phyloP scores from a whole-genome alignment of 225 moss, liverwort and hornwort genomes.

The Lunularia cruciata region DNA sequence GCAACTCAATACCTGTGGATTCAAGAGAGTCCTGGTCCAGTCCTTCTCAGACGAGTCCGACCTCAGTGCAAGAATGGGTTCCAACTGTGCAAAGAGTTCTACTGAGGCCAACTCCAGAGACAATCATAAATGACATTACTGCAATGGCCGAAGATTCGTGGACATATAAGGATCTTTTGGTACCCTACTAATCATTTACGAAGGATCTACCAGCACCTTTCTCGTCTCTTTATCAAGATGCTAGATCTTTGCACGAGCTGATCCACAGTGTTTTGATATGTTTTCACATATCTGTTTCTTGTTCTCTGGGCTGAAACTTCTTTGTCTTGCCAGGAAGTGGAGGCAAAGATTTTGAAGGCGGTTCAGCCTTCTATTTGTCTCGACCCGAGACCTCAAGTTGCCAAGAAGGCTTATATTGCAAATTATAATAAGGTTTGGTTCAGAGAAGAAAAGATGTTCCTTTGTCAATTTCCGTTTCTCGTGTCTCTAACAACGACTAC shows the following conservation, averaged over 20 bases:
- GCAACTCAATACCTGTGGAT: slow-evolving; percentile 56
- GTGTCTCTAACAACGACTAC: too few relatives aligned
- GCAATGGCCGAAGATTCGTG: slow-evolving; percentile 88
- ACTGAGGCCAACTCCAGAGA: slow-evolving; percentile 81
- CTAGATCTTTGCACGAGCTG: too few relatives aligned
- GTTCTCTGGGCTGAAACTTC: background rate
- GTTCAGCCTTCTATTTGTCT: slow-evolving; percentile 83
- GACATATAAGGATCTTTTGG: slow-evolving; percentile 87
- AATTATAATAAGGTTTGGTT: slow-evolving; percentile 83
- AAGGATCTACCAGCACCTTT: too few relatives aligned
- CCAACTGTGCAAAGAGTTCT: slow-evolving; percentile 69
- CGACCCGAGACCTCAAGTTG: slow-evolving; percentile 82
- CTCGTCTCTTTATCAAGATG: too few relatives aligned
- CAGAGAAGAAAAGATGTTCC: background rate
- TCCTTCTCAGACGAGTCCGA: background rate
- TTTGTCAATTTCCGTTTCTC: background rate
- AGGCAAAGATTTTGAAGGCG: slow-evolving; percentile 84
- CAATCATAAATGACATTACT: slow-evolving; percentile 79
- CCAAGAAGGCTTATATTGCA: slow-evolving; percentile 68
- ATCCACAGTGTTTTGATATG: background rate
- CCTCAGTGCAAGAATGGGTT: slow-evolving; percentile 44
- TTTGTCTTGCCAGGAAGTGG: slow-evolving; percentile 64
- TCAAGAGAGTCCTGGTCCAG: slow-evolving; percentile 18
- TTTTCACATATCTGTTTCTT: background rate
- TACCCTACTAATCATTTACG: slow-evolving; percentile 11